Base-by-base conservation (phyloP, 371 early-diverging fungal genomes). In the Synchytrium microbalum region DNA sequence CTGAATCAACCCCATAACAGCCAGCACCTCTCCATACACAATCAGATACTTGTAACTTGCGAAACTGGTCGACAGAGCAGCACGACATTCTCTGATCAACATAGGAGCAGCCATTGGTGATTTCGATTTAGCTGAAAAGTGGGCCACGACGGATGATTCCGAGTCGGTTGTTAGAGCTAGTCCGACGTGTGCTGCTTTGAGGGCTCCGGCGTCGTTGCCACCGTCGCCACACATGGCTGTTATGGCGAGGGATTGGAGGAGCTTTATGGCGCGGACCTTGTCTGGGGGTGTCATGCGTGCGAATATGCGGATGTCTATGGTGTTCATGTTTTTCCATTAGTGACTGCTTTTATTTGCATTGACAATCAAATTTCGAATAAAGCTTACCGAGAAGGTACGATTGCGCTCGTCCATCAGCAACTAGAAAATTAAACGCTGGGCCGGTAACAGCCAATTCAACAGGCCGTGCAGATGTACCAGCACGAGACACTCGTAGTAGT, bases 151-250 rank as follows among this genome's bases (percentile, higher is more conserved):
- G 26, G 86, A 89, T 0, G 90, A 64, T 72, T 91, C 92, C 46
- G 92, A 87, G 61, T 88, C 87, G 1, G 90, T 87, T n/a, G n/a
- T n/a, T 27, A 96, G 77, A 46, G 95, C 90, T 10, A 96, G 65
- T 54, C 97, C 95, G 16, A 90, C 93, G 69, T 93, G 92, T 13
- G 94, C 89, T 55, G 88, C 89, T 53, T 89, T 86, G 54, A 96
- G 75, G 16, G 97, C 97, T 54, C 92, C 95, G 66, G 91, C 89
- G 75, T 96, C 97, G 75, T 96, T 96, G 25, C 89, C 93, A 61
- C 96, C 97, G 73, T 96, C 97, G 64, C 97, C 97, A 72, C 91
- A 90, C 91, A 92, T 91, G 52, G 85, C 92, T 26, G 90, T 89
- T 52, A 90, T 81, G 2, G 73, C 71, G 46, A 82, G 84, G 32